Base-by-base conservation (phyloP, 345 rosid species). In the Geranium brycei region DNA sequence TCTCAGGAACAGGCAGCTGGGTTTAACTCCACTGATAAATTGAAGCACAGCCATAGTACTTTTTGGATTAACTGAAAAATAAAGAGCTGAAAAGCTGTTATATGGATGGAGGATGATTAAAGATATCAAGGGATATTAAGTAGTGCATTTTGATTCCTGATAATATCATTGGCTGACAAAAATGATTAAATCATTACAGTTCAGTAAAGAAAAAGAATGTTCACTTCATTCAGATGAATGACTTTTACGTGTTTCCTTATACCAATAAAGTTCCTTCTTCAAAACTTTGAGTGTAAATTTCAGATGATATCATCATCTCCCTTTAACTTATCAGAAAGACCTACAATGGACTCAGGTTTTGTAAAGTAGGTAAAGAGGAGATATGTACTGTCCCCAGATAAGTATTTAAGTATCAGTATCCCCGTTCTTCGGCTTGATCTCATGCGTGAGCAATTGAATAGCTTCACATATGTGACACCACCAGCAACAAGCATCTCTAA, bases 311-410 rank as follows among this genome's bases (percentile, higher is more conserved):
- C 79, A 62, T 89, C 95, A 40, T 92, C 97, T 0, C 83, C 62
- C 2, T 35, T 81, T 69, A 83, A 66, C 7, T 82, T 70, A 0
- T 57, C 19, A 75, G 85, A 95, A 0, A 87, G 88, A 19, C 69
- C 71, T 58, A 53, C 71, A 1, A 85, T 78, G 15, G 97, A 87
- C 40, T 85, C 96, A 0, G 99, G 95, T 70, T 82, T 93, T 17
- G 95, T 89, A 82, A 89, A 92, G 80, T 86, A 89, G 70, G 91
- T 83, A 80, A 89, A 92, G 65, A 89, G 90, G 61, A 93, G 91
- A 63, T 86, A 93, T 72, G 87, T 86, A 18, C 96, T 95, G 61
- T 89, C 41, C 10, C 99, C 79, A 87, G 65, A 69, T 85, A 93
- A 31, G 87, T 87, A 76, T 89, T 86, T 4, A 80, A 69, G 66